Base-by-base conservation (phyloP, 768 basidiomycete species). In the Cyclocybe cylindracea region DNA sequence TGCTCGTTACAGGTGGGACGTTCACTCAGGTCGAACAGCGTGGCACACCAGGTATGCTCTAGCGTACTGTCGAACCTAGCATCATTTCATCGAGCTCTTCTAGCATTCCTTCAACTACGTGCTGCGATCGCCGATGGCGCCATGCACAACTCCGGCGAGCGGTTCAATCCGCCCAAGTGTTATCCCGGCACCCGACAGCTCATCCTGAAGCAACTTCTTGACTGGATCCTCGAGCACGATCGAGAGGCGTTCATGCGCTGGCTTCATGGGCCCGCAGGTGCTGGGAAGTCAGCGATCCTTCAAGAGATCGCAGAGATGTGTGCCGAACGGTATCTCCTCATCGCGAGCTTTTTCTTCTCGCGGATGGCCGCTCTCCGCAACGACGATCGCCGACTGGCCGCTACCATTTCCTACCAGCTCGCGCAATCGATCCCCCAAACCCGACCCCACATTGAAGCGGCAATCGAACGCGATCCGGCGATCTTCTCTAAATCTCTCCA, bases 281-380 rank as follows among this genome's bases (percentile, higher is more conserved):
- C 46, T 16, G 51, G 51, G 11, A 53, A 53, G 29, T 53, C 51
- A 11, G 46, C 45, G 13, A 53, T 53, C 29, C 39, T 41, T 2
- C 51, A 48, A 40, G 46, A 32, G 2, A 53, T 53, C 11, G 51
- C 51, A 13, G 58, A 61, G 13, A 11, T 24, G 8, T 57, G 64
- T 16, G 61, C 42, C 45, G 52, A 42, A 38, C n/a, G 24, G 31
- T 53, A 49, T 16, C 44, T 10, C 5, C 61, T 72, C 10, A 66
- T 62, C 31, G 69, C 65, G 0, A 68, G 64, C 36, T 73, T n/a
- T n/a, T n/a, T n/a, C n/a, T n/a, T n/a, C n/a, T n/a, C n/a, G n/a
- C n/a, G n/a, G n/a, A n/a, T n/a, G n/a, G n/a, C 72, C 60, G 72
- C 72, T 53, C 69, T 72, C 57, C 56, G 68, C 5, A 61, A 60